Base-by-base conservation (phyloP, 441 rosid genomes). In the Arabidopsis lyrata region DNA sequence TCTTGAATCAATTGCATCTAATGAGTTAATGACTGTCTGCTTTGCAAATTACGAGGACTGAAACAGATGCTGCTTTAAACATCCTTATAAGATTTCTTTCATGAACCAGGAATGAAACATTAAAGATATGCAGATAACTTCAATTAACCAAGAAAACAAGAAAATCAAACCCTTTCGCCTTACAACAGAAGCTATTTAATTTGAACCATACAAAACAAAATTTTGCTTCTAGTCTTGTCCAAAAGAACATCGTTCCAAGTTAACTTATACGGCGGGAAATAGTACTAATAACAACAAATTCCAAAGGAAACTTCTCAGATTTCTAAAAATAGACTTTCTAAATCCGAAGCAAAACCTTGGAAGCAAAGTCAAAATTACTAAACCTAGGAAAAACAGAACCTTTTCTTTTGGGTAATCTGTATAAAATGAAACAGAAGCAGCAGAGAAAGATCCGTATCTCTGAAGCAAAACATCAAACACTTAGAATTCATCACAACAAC, bases 401-500 rank as follows among this genome's bases (percentile, higher is more conserved):
- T 2, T 34, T 34, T 64, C 7, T 36, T 6, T 24, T 29, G 4
- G 24, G 12, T 32, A 9, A 63, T 63, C 31, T 32, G 68, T 32
- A 63, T 18, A 34, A 50, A 32, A 16, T 1, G 18, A 16, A 66
- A 50, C 24, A 67, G 12, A 54, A 29, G 1, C 16, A n/a, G 3
- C 8, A 6, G 7, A 34, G 8, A 50, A 32, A 48, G 36, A 67
- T 15, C 5, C 6, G 10, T 18, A 14, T 72, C 69, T 18, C 1
- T 8, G 35, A 34, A 44, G n/a, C 18, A 58, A 57, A 66, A 15
- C 20, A 39, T 29, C 72, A 66, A 66, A 74, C 54, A 66, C 52
- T 56, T 63, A 15, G 9, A 6, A 41, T 36, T 6, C 67, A 49
- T 36, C 11, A n/a, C n/a, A 53, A 8, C 7, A 44, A n/a, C 50